A percentile compares a stretch with the other conserved stretches of the same genome.
phyloP scores from a whole-genome alignment of 805 yeast species.

The Blastobotrys parvus region DNA sequence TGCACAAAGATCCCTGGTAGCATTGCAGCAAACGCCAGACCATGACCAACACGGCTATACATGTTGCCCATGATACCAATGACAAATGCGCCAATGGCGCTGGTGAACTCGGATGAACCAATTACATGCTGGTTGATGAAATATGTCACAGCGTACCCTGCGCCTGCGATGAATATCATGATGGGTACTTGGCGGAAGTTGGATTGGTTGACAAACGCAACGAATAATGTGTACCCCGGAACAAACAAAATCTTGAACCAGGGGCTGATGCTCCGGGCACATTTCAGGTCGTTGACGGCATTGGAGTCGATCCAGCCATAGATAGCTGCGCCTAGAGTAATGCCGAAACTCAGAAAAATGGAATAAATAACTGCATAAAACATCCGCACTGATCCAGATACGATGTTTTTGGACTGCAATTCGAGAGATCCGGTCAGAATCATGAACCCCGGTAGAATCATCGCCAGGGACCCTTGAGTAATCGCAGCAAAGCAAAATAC shows the following conservation, averaged over 20 bases:
- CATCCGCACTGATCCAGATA: slow-evolving; percentile 94
- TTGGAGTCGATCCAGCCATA: slow-evolving; percentile 89
- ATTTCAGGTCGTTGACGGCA: slow-evolving; percentile 58
- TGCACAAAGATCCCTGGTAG: slow-evolving; percentile 90
- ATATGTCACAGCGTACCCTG: slow-evolving; percentile 79
- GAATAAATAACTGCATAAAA: slow-evolving; percentile 93
- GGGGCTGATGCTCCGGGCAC: slow-evolving; percentile 44
- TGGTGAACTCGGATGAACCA: slow-evolving; percentile 75
- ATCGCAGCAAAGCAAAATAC: slow-evolving; percentile 80
- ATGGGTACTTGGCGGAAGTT: slow-evolving; percentile 74
- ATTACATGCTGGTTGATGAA: slow-evolving; percentile 69
- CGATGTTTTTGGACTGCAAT: slow-evolving; percentile 78
- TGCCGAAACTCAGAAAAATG: slow-evolving; percentile 83
- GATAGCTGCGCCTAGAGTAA: slow-evolving; percentile 85
- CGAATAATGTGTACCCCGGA: slow-evolving; percentile 55
- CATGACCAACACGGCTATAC: slow-evolving; percentile 79
- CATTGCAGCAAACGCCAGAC: slow-evolving; percentile 93
- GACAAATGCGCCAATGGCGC: slow-evolving; percentile 84
- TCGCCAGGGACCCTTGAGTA: slow-evolving; percentile 82
- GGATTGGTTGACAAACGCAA: slow-evolving; percentile 81
- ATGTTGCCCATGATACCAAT: slow-evolving; percentile 83
- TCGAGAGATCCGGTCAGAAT: slow-evolving; percentile 84
- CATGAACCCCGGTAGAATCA: slow-evolving; percentile 90
- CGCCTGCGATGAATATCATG: slow-evolving; percentile 68
- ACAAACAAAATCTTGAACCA: slow-evolving; percentile 65